Conservation (phyloP, 1,284 basidiomycete species). For the Lignosus rhinocerotis region DNA sequence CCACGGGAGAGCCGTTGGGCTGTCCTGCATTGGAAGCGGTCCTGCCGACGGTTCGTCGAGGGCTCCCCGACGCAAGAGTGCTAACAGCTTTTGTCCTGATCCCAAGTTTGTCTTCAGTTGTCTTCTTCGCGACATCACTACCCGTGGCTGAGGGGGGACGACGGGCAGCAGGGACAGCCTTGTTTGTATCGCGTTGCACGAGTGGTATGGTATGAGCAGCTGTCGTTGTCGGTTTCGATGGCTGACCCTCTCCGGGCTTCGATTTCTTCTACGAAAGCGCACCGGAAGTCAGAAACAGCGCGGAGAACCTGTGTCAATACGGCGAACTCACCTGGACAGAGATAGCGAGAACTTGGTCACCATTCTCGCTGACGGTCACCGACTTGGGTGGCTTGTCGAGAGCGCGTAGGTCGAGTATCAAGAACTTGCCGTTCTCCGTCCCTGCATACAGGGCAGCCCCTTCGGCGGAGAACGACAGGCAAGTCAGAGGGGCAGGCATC, state of each 20-base stretch:
- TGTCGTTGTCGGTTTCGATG: conserved; percentile 12
- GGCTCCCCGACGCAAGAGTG: conserved; percentile 9
- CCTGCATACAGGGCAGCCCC: conserved; percentile 66
- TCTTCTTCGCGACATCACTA: conserved; percentile 14
- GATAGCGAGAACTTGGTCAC: conserved; percentile 50
- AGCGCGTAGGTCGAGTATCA: conserved; percentile 61
- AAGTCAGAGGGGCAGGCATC: conserved; percentile 52
- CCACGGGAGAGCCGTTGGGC: conserved; percentile 6
- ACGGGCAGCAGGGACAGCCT: conserved; percentile 14
- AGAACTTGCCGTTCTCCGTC: conserved; percentile 59
- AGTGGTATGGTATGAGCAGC: conserved; percentile 22
- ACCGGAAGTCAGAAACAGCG: neutral
- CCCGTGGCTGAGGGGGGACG: conserved; percentile 3
- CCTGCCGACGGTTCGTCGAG: conserved; percentile 15
- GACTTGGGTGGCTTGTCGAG: conserved; percentile 61
- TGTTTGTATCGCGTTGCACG: conserved; percentile 29
- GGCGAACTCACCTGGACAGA: conserved; percentile 50
- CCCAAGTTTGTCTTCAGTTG: conserved; percentile 10
- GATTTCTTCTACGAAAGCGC: conserved; percentile 28
- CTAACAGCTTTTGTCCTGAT: neutral
- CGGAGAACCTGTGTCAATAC: neutral
- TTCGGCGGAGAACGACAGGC: conserved; percentile 64
- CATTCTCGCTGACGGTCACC: conserved; percentile 49
- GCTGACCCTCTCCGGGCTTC: conserved; percentile 23
- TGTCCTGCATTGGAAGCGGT: conserved; percentile 8